Conservation (phyloP, 1,284 basidiomycete genomes). For the Neolentinus lepideus region DNA sequence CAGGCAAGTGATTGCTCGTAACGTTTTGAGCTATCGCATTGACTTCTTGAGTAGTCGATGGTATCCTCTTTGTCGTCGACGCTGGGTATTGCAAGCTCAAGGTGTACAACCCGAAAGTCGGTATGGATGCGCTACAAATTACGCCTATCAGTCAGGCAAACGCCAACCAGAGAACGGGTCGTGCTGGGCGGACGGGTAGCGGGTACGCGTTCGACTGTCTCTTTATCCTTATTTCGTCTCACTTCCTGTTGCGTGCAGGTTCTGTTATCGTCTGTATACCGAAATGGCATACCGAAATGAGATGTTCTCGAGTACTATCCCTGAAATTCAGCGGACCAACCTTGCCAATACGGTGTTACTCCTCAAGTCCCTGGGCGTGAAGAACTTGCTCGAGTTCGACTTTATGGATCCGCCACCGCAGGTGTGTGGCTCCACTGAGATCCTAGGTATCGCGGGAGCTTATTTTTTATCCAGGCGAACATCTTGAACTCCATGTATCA, state of each 20-base stretch:
- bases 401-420: constrained; percentile 99
- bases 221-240: neutral
- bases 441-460: constrained; percentile 38
- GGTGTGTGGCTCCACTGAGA: constrained; percentile 52
- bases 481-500: constrained; percentile 92
- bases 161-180: constrained; percentile 90
- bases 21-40: neutral
- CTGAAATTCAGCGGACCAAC: constrained; percentile 96
- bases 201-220: constrained; percentile 47
- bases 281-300: constrained; percentile 98
- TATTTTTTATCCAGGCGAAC: constrained; percentile 60
- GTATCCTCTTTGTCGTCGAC: constrained; percentile 96
- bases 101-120: constrained; percentile 98
- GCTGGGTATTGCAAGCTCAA: constrained; percentile 97
- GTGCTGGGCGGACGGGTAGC: constrained; percentile 93
- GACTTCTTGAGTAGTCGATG: constrained; percentile 64
- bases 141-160: constrained; percentile 99
- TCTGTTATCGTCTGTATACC: constrained; percentile 95
- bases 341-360: constrained; percentile 89
- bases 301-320: constrained; percentile 97
- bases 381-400: constrained; percentile 96
- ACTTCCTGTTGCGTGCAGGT: constrained; percentile 33
- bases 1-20: constrained; percentile 40
- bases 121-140: constrained; percentile 98
- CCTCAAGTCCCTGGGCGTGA: constrained; percentile 98